These are phyloP conservation scores for Aspergillus indologenus DNA, from an alignment of 495 filamentous ascomycete species.

Conservation along the genomic window DNA sequence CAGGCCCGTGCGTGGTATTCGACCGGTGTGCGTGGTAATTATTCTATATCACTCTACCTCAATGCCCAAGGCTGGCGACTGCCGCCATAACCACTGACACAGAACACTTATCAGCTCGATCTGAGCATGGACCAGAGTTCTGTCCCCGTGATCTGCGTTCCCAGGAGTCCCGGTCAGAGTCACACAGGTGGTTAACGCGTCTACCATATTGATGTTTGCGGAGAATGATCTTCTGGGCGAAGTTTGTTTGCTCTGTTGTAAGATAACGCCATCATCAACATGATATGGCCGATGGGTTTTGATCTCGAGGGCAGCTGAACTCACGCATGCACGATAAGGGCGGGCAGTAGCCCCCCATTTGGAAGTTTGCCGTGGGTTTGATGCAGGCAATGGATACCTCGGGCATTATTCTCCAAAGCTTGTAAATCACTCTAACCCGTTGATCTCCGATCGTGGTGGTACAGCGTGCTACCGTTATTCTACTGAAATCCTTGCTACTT, in stretches of 20 bases:
- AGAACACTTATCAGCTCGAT: neutral
- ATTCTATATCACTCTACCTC: neutral
- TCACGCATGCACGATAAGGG: neutral
- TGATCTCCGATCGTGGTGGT: neutral
- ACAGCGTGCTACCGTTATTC: neutral
- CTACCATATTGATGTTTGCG: neutral
- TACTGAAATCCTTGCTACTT: neutral
- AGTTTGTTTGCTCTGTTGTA: neutral
- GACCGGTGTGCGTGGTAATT: neutral
- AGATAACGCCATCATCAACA: neutral
- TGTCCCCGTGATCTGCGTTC: neutral
- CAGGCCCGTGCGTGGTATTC: neutral
- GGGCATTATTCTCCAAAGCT: neutral
- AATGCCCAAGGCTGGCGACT: neutral
- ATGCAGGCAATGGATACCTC: neutral
- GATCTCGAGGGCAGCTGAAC: neutral
- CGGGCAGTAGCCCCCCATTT: neutral
- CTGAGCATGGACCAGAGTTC: neutral
- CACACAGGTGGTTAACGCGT: neutral
- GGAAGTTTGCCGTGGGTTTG: neutral
- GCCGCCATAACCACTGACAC: neutral
- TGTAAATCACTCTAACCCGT: neutral
- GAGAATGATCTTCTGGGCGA: neutral
- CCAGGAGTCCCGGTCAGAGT: neutral
- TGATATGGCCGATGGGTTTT: neutral